phyloP scores from a whole-genome alignment of 768 basidiomycete species.

The Termitomyces sp. region DNA sequence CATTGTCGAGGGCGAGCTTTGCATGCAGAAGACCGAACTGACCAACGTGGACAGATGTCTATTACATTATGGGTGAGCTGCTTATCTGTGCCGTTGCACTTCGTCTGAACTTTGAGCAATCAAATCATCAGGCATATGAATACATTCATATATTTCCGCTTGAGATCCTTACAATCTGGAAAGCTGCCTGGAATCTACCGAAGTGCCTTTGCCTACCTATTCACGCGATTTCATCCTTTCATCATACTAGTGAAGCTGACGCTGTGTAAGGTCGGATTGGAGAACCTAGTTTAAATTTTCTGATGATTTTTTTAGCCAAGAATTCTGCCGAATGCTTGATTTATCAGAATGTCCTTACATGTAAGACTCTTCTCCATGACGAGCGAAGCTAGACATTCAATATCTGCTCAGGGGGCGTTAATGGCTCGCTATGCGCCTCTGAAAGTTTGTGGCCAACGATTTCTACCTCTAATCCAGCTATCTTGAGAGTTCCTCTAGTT shows the following conservation, averaged over 20 bases:
- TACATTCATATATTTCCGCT: background rate
- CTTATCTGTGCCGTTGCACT: background rate
- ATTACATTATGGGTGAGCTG: background rate
- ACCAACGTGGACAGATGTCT: background rate
- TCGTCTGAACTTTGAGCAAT: background rate
- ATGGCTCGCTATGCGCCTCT: background rate
- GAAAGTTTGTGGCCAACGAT: background rate
- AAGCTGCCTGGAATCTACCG: background rate
- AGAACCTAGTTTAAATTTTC: background rate
- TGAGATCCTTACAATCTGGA: background rate
- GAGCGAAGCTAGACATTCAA: background rate
- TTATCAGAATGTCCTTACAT: background rate
- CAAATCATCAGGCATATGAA: background rate
- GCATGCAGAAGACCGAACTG: background rate
- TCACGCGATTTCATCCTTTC: background rate
- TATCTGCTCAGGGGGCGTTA: background rate
- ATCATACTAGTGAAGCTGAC: background rate
- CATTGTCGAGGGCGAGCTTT: background rate
- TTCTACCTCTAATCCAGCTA: no score
- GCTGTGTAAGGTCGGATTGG: background rate
- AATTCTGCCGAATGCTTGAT: background rate
- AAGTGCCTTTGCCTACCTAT: background rate
- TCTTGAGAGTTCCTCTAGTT: background rate
- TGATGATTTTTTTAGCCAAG: background rate
- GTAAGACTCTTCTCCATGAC: background rate